phyloP scores from a whole-genome alignment of 495 filamentous ascomycete species.

The Penicillium macrosclerotiorum region DNA sequence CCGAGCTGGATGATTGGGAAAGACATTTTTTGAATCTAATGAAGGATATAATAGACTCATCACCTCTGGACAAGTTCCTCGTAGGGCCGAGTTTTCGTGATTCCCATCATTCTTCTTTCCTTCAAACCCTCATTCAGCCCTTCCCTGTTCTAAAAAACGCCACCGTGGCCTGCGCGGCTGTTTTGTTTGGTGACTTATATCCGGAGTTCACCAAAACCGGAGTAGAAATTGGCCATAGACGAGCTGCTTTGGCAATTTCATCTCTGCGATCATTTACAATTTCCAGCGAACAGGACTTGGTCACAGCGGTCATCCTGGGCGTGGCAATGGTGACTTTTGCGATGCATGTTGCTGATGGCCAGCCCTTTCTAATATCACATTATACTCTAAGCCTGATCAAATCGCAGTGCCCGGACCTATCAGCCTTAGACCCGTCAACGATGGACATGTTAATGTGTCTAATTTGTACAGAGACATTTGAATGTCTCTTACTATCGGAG shows the following conservation, averaged over 20 bases:
- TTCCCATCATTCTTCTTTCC: constrained; percentile 13
- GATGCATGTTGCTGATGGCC: constrained; percentile 21
- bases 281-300: constrained; percentile 6
- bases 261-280: constrained; percentile 14
- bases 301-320: constrained; percentile 11
- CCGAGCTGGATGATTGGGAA: constrained; percentile 16
- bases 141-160: constrained; percentile 11
- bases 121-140: constrained; percentile 11
- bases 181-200: constrained; percentile 13
- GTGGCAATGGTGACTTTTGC: constrained; percentile 21
- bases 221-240: constrained; percentile 11
- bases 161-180: constrained; percentile 16
- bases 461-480: constrained; percentile 17
- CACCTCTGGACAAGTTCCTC: constrained; percentile 18
- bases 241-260: constrained; percentile 17
- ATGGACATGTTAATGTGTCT: constrained; percentile 22
- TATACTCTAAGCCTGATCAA: constrained; percentile 18
- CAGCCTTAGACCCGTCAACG: not conserved
- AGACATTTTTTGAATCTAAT: constrained; percentile 19
- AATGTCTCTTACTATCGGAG: constrained; percentile 15
- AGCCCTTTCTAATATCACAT: constrained; percentile 14
- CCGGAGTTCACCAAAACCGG: constrained; percentile 3
- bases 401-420: not conserved
- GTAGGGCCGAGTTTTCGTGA: constrained; percentile 16
- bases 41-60: constrained; percentile 12